Conservation (phyloP, 176 grass and related monocot genomes). For the barley (Hordeum vulgare) region DNA sequence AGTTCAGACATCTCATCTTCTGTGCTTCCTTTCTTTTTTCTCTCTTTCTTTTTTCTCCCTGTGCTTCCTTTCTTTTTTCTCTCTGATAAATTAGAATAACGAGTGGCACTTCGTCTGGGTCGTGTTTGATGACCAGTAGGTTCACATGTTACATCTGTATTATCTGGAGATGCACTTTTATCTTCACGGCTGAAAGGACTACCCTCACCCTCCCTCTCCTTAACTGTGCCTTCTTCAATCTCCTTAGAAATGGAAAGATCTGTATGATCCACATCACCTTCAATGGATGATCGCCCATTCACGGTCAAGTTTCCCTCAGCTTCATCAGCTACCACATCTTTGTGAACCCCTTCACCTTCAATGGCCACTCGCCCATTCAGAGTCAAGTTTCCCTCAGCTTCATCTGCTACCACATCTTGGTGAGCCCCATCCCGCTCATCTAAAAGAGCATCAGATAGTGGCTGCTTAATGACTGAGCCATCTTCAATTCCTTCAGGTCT, state of each 20-base stretch:
- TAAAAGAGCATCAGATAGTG: not conserved
- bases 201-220: not conserved
- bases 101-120: not conserved
- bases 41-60: not conserved
- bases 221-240: not conserved
- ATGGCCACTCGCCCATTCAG: not conserved
- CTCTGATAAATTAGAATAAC: not conserved
- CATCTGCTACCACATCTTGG: not conserved
- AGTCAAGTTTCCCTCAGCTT: not conserved
- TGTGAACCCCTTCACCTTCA: not conserved
- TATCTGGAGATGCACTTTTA: constrained; percentile 8
- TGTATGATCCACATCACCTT: not conserved
- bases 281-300: not conserved
- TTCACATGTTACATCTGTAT: not conserved
- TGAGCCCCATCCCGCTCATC: not conserved
- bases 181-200: not conserved
- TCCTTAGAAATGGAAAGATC: not conserved
- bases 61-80: not conserved
- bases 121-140: not conserved
- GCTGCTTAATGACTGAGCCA: not conserved
- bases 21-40: too few species aligned
- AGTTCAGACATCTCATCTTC: too few species aligned
- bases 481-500: not conserved
- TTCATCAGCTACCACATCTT: not conserved
- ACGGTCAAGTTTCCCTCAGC: not conserved